phyloP scores from a whole-genome alignment of 805 yeast species.

The Metschnikowia lochheadii region DNA sequence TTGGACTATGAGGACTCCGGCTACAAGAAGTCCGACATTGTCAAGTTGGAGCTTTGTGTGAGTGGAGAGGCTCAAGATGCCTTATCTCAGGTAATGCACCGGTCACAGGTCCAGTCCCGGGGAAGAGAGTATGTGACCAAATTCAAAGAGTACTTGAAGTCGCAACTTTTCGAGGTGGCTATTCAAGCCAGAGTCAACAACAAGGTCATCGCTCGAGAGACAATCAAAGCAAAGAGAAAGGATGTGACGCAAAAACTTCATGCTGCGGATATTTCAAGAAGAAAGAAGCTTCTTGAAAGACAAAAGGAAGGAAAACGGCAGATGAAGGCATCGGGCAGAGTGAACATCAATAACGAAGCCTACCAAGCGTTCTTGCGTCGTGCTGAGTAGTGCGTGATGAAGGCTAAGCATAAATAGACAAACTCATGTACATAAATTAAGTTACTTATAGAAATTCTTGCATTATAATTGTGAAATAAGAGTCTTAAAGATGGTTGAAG shows the following conservation, averaged over 20 bases:
- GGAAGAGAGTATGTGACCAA: constrained; percentile 82
- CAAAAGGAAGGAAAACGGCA: constrained; percentile 93
- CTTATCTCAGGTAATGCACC: constrained; percentile 83
- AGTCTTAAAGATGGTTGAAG: background rate
- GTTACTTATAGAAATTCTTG: background rate
- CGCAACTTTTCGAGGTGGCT: constrained; percentile 87
- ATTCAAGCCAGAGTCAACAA: constrained; percentile 85
- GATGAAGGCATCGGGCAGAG: constrained; percentile 75
- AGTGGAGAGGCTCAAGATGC: constrained; percentile 92
- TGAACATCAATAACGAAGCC: constrained; percentile 77
- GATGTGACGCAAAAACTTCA: constrained; percentile 93
- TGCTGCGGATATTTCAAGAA: constrained; percentile 87
- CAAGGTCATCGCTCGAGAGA: constrained; percentile 83
- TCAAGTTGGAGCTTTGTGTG: constrained; percentile 82
- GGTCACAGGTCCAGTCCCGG: constrained; percentile 62
- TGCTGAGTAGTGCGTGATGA: constrained; percentile 14
- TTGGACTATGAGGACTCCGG: constrained; percentile 94
- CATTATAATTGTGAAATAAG: background rate
- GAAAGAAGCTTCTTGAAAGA: constrained; percentile 79
- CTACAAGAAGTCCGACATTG: constrained; percentile 71
- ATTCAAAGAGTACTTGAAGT: constrained; percentile 72
- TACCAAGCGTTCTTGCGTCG: constrained; percentile 75
- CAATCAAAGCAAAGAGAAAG: constrained; percentile 88
- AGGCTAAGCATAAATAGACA: background rate
- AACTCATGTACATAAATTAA: constrained; percentile 3